A percentile compares a stretch with the other conserved stretches of the same genome.
Evolutionary conservation across 129 eudicot genomes (phyloP).

Genomic region (Silybum marianum): DNA sequence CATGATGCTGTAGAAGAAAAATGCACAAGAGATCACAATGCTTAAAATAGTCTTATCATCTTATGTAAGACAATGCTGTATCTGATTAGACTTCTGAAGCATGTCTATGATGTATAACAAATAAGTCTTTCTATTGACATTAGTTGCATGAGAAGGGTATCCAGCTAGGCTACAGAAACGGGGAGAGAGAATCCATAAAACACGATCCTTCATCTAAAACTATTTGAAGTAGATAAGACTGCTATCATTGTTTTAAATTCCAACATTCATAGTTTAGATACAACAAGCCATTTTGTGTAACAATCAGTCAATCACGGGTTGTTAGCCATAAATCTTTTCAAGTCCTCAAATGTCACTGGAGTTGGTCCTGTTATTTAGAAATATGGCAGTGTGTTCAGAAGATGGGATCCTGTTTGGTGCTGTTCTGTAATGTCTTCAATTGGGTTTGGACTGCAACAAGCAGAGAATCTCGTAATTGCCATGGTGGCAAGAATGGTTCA

Average conservation of each 20-base stretch:
- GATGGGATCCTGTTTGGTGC: neutral
- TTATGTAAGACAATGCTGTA: neutral
- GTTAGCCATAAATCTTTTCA: neutral
- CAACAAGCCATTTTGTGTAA: neutral
- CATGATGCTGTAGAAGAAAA: neutral
- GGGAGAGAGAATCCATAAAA: neutral
- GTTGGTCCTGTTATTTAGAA: neutral
- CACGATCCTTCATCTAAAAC: neutral
- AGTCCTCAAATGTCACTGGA: neutral
- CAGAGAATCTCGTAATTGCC: neutral
- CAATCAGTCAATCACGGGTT: neutral
- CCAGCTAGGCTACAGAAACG: neutral
- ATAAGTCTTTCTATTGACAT: neutral
- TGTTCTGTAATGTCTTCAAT: neutral
- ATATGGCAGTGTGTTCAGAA: neutral
- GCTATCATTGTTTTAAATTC: neutral
- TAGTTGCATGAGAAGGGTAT: neutral
- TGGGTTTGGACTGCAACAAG: neutral
- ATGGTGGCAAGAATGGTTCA: neutral
- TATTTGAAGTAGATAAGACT: neutral
- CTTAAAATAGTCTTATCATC: neutral
- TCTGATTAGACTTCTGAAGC: neutral
- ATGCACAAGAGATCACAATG: neutral
- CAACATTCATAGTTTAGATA: neutral
- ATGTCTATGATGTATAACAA: neutral